Evolutionary conservation across 148 eudicot species (phyloP), one percentile per base, ranked within the genome.

Genomic region (Persicaria tinctoria): DNA sequence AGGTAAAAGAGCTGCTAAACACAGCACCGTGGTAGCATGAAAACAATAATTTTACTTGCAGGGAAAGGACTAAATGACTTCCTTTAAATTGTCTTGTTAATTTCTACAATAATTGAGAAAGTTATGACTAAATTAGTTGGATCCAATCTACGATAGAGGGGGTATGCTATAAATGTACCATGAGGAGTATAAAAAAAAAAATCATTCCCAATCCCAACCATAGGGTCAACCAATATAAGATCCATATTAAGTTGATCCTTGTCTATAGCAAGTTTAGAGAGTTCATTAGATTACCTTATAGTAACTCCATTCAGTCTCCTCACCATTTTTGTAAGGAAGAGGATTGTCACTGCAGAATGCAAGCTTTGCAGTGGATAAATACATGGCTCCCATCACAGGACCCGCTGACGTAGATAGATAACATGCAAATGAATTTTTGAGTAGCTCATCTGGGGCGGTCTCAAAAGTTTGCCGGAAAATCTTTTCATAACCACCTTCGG

Each of bases 331-430:
- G 81, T 91, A 93, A 12, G 98, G 89, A 51, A 93, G 89, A 14
- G 98, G 98, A 77, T 86, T 93, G 79, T 93, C 98, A 60, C 98
- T 93, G 78, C 95, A 91, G 77, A 89, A 93, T 59, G 97, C 98
- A 76, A 91, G 89, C 86, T 93, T 93, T 75, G 91, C 95, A 32
- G 93, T 89, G 45, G 98, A 91, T 32, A 89, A 81, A 76, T 89
- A 93, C 72, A 93, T 56, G 62, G 90, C 84, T 68, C 98, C 98
- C 98, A 93, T 91, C 76, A 93, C 97, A 55, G 98, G 98, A 68
- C 98, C 98, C 70, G 93, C 98, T 70, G 97, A 91, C 6, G 97
- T 93, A 62, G 98, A 93, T 72, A 91, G 66, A 84, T 91, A 93
- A 71, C 98, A 93, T 38, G 98, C 98, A 78, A 77, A 93, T 20